Base-by-base conservation (phyloP, 495 filamentous ascomycete genomes). In the Cercophora scortea region DNA sequence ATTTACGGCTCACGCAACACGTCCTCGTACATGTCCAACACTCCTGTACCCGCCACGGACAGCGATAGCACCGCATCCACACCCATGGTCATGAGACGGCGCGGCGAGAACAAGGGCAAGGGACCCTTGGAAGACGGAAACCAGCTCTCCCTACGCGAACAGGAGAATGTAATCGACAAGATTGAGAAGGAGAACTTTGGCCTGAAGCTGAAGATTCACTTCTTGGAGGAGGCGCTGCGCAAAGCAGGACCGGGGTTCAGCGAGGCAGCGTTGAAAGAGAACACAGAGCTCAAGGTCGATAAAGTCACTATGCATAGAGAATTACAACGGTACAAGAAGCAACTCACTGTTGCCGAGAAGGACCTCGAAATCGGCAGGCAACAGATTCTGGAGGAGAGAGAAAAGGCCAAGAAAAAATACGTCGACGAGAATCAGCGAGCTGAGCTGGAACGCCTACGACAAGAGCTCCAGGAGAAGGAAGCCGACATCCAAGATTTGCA, bases 131-230 rank as follows among this genome's bases (percentile, higher is more conserved):
- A 86, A 39, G 80, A 85, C 55, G 90, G 89, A n/a, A 94, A 95
- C 57, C 80, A 89, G 59, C 77, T 94, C 60, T 92, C 91, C 5
- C 71, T 98, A 46, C 83, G 90, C 43, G 93, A 98, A 61, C 93
- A 98, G 68, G 94, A 97, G 61, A 87, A 88, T 57, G 88, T 93
- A 51, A 92, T 98, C 59, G 89, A 95, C 67, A 87, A 86, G 61
- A 90, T 97, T 54, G 89, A 97, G 65, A 98, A 97, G 71, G 86
- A 90, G 56, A 90, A 90, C 54, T 90, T 90, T 55, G 81, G 81
- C 8, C 70, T 90, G 32, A 90, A 90, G 61, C 74, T 90, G 51
- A 90, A 88, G 66, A 88, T 89, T 45, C 85, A 89, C 63, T 89
- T 88, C 61, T 75, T 90, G 56, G 84, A 89, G 59, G 84, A 90